A percentile compares a stretch with the other conserved stretches of the same genome.
phyloP scores from a whole-genome alignment of 306 rosid genomes.

The Ammopiptanthus mongolicus region DNA sequence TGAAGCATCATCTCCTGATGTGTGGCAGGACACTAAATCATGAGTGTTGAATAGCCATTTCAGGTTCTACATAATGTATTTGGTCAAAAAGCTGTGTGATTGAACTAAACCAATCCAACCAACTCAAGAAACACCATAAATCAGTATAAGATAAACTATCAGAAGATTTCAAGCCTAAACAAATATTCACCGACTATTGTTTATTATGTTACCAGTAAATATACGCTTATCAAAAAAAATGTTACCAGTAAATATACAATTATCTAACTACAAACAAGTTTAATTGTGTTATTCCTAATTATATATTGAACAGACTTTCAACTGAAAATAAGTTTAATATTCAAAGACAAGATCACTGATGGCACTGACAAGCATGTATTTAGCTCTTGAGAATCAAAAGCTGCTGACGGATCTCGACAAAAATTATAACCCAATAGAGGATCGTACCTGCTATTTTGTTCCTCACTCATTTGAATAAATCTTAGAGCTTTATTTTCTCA shows the following conservation, averaged over 20 bases:
- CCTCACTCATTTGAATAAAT: slow-evolving; percentile 23
- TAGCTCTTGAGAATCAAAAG: background rate
- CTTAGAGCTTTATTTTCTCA: background rate
- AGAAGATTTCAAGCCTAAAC: background rate
- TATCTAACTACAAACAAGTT: background rate
- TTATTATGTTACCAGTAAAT: background rate
- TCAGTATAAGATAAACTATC: background rate
- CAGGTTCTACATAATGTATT: background rate
- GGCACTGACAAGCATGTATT: background rate
- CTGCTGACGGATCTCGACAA: background rate
- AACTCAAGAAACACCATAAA: background rate
- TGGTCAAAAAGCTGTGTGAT: background rate
- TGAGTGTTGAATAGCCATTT: background rate
- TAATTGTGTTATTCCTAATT: background rate
- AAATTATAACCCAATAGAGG: background rate
- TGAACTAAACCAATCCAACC: background rate
- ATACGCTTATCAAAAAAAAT: background rate
- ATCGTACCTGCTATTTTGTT: slow-evolving; percentile 29
- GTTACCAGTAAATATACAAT: background rate
- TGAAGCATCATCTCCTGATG: background rate
- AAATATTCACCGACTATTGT: background rate
- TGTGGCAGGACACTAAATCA: background rate
- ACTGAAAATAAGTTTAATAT: background rate
- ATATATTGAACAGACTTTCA: background rate
- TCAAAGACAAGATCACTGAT: background rate